Conservation (phyloP, 176 grass and related monocot species). For the Leersia perrieri region DNA sequence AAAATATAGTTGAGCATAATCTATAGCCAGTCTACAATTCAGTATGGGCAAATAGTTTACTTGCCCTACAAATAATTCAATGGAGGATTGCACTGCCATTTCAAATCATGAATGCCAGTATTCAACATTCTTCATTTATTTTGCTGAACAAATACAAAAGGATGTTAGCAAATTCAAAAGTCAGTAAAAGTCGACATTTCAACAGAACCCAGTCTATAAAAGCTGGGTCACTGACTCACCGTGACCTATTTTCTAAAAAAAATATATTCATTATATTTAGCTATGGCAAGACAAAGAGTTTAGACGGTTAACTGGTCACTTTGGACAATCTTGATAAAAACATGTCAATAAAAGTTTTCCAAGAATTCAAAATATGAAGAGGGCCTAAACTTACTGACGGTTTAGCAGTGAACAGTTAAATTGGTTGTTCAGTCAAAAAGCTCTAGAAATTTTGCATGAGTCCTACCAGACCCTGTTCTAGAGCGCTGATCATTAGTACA, state of each 20-base stretch:
- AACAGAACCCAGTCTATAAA: too few relatives aligned
- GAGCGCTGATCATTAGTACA: neutral
- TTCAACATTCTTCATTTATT: neutral
- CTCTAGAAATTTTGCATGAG: neutral
- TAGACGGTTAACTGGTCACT: neutral
- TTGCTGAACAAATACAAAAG: neutral
- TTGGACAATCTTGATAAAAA: neutral
- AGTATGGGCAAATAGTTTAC: neutral
- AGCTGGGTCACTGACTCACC: too few relatives aligned
- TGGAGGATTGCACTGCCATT: neutral
- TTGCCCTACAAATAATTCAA: neutral
- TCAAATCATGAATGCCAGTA: neutral
- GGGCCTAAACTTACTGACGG: neutral
- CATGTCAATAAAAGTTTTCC: neutral
- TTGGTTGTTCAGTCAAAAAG: neutral
- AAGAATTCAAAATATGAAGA: neutral
- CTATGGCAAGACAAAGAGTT: neutral
- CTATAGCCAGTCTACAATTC: neutral
- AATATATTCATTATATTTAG: neutral
- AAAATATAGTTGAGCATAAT: neutral
- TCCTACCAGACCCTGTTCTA: neutral
- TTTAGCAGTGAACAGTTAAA: neutral
- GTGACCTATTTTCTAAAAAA: too few relatives aligned
- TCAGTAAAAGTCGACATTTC: too few relatives aligned
- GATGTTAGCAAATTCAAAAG: neutral